Conservation (phyloP, 2,329 filamentous ascomycete species). For the Blumeria hordei region DNA sequence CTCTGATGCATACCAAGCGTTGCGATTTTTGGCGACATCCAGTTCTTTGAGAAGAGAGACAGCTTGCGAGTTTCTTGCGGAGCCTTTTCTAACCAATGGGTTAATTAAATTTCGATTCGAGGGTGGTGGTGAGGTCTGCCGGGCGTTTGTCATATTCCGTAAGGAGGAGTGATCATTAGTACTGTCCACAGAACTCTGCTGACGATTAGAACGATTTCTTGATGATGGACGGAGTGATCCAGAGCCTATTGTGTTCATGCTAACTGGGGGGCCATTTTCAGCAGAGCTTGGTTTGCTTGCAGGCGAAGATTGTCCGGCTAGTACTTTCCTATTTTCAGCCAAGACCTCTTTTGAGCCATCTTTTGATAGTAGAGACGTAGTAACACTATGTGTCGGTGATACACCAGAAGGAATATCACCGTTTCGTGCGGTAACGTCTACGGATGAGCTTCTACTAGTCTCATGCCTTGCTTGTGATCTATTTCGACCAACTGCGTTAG, state of each 20-base stretch:
- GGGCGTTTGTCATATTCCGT: conserved; percentile 17
- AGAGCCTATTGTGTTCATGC: conserved; percentile 5
- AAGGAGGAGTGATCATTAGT: conserved; percentile 29
- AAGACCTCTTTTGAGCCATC: conserved; percentile 25
- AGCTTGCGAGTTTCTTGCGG: conserved; percentile 30
- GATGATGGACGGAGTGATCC: conserved; percentile 18
- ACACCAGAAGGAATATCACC: conserved; percentile 16
- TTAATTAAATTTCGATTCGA: conserved; percentile 32
- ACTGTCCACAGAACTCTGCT: conserved; percentile 45
- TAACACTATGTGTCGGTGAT: conserved; percentile 17
- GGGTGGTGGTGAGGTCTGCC: conserved; percentile 33
- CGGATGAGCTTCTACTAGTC: conserved; percentile 10
- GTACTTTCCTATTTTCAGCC: conserved; percentile 32
- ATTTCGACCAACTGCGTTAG: conserved; percentile 6
- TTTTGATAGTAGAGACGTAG: conserved; percentile 11
- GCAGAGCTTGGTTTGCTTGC: conserved; percentile 14
- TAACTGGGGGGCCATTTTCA: conserved; percentile 10
- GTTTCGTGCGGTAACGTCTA: conserved; percentile 19
- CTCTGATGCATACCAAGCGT: conserved; percentile 94
- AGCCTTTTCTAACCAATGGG: conserved; percentile 33
- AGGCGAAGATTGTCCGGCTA: conserved; percentile 27
- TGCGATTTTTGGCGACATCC: conserved; percentile 60
- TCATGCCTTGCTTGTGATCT: conserved; percentile 12
- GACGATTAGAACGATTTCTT: conserved; percentile 28
- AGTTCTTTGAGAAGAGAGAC: conserved; percentile 67